Conservation (phyloP, 331 rosid genomes). For the Acacia pycnantha region DNA sequence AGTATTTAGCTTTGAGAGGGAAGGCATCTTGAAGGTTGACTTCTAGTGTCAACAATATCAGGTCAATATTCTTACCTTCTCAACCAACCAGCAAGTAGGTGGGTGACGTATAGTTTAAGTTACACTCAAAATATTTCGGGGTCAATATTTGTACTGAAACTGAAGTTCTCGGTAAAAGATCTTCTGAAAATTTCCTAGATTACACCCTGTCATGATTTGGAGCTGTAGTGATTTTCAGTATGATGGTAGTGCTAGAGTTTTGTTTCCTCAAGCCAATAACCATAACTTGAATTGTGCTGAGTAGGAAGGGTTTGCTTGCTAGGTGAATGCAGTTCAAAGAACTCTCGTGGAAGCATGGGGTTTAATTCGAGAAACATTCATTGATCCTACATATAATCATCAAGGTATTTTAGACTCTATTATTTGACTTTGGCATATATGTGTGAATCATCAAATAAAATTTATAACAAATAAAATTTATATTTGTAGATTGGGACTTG, state of each 20-base stretch:
- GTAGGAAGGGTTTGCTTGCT: conserved; percentile 27
- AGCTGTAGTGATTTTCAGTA: not conserved
- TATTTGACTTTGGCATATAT: not conserved
- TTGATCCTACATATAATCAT: conserved; percentile 93
- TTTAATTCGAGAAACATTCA: conserved; percentile 86
- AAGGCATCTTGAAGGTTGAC: not conserved
- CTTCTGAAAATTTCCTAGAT: not conserved
- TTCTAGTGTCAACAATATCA: not conserved
- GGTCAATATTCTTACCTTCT: not conserved
- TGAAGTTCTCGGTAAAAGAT: not conserved
- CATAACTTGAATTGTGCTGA: conserved; percentile 25
- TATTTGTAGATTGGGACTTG: conserved; percentile 81
- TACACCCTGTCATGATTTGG: not conserved
- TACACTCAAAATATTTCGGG: not conserved
- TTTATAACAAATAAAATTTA: not conserved
- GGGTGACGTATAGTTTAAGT: not conserved
- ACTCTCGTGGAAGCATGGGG: conserved; percentile 99
- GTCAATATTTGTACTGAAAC: not conserved
- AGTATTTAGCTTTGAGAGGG: not conserved
- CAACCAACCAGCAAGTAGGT: not conserved
- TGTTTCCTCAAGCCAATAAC: conserved; percentile 1
- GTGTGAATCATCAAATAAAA: not conserved
- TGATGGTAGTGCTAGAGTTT: not conserved
- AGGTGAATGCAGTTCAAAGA: conserved; percentile 98
- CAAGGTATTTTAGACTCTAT: conserved; percentile 58